Conservation (phyloP, 2,329 filamentous ascomycete genomes). For the Ophiostoma ulmi region DNA sequence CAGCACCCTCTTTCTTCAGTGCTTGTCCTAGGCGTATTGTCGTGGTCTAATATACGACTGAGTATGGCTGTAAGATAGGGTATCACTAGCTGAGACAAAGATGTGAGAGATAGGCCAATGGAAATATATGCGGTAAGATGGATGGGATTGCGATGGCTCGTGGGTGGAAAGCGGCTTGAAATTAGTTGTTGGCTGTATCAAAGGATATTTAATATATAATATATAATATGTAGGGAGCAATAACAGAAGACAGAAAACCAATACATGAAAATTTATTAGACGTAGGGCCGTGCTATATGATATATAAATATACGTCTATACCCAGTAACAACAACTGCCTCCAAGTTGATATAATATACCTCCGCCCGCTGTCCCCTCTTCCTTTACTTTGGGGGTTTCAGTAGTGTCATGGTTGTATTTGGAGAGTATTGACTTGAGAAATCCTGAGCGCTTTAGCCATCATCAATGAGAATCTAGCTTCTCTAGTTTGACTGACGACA, state of each 20-base stretch:
- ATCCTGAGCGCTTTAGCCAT: background rate
- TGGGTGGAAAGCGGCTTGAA: background rate
- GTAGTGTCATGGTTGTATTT: background rate
- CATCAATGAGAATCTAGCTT: background rate
- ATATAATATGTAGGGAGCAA: background rate
- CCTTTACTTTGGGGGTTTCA: background rate
- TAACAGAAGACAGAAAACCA: background rate
- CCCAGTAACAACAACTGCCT: background rate
- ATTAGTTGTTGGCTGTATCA: background rate
- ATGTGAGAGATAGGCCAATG: background rate
- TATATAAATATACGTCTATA: background rate
- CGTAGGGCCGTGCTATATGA: conserved; percentile 11
- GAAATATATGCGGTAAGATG: background rate
- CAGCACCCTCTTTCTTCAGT: background rate
- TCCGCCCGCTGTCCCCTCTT: background rate
- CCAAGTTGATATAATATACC: background rate
- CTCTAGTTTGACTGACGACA: background rate
- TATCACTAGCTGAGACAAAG: no score
- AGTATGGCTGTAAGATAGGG: no score
- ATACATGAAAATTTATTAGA: background rate
- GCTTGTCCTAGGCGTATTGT: background rate
- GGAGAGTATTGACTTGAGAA: background rate
- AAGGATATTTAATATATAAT: background rate
- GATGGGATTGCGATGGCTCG: background rate
- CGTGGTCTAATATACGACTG: background rate